These are phyloP conservation scores for Exophiala alcalophila DNA, from an alignment of 2,329 filamentous ascomycete species.

Conservation along the genomic window DNA sequence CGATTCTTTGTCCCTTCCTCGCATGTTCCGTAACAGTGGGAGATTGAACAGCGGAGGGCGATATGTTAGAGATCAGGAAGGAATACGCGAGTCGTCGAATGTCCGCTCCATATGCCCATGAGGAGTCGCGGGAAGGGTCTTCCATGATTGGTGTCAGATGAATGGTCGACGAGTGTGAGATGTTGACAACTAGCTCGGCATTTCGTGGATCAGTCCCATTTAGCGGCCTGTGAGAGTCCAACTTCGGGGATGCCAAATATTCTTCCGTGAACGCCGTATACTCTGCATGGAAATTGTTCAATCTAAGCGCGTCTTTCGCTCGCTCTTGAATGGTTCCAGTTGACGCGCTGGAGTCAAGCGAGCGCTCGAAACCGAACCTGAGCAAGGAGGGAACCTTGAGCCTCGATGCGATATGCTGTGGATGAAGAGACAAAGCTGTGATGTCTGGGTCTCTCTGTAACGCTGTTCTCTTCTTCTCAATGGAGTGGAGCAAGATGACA, in stretches of 20 bases:
- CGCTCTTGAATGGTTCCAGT: constrained; percentile 33
- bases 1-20: constrained; percentile 31
- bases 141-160: constrained; percentile 66
- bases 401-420: constrained; percentile 31
- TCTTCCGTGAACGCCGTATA: constrained; percentile 39
- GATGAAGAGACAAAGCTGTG: constrained; percentile 18
- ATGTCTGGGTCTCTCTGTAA: constrained; percentile 6
- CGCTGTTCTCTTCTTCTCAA: constrained; percentile 43
- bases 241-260: constrained; percentile 28
- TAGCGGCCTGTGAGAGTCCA: constrained; percentile 8
- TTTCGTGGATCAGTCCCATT: constrained; percentile 48
- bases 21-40: constrained; percentile 25
- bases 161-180: constrained; percentile 43
- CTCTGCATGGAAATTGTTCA: constrained; percentile 20
- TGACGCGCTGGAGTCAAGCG: constrained; percentile 31
- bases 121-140: constrained; percentile 53
- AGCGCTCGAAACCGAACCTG: constrained; percentile 43
- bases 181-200: constrained; percentile 52
- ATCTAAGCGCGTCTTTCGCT: constrained; percentile 29
- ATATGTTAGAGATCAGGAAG: constrained; percentile 36
- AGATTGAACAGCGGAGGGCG: no score
- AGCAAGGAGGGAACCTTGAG: constrained; percentile 37
- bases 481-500: constrained; percentile 67
- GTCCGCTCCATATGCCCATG: constrained; percentile 54
- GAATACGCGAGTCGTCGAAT: constrained; percentile 58